These are phyloP conservation scores for Pythium myriotylum DNA, from an alignment of 352 stramenopile species.

Conservation along the genomic window DNA sequence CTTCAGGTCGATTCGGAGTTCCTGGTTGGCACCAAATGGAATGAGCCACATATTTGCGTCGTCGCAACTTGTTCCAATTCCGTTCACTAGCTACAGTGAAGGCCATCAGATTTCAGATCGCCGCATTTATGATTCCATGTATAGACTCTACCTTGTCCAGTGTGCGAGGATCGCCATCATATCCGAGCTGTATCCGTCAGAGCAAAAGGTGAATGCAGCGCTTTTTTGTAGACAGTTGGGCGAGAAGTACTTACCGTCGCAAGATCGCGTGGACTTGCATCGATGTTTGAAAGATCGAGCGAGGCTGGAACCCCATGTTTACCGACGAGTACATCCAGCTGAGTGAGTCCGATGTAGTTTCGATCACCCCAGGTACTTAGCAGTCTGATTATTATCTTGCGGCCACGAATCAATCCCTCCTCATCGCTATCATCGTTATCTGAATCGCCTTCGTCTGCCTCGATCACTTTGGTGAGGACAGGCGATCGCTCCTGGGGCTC, in stretches of 20 bases:
- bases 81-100: constrained; percentile 76
- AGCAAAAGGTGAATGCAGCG: too few relatives aligned
- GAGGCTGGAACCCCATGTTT: constrained; percentile 40
- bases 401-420: constrained; percentile 42
- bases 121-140: neutral
- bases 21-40: constrained; percentile 46
- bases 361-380: constrained; percentile 75
- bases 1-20: constrained; percentile 69
- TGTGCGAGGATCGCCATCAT: constrained; percentile 79
- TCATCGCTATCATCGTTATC: constrained; percentile 15
- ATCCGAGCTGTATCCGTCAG: constrained; percentile 58
- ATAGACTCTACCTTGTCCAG: constrained; percentile 70
- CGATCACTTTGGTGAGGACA: constrained; percentile 38
- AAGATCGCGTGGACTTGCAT: constrained; percentile 71
- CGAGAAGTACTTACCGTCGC: constrained; percentile 57
- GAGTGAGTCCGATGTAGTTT: constrained; percentile 86
- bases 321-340: constrained; percentile 69
- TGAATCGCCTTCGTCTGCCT: constrained; percentile 14
- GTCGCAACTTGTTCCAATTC: constrained; percentile 77
- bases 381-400: constrained; percentile 55
- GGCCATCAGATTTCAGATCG: neutral
- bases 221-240: too few relatives aligned
- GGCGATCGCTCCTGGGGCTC: constrained; percentile 55
- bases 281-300: constrained; percentile 47
- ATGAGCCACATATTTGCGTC: constrained; percentile 92